Conservation (phyloP, 169 alveolate genomes). For the Cryptosporidium tyzzeri region DNA sequence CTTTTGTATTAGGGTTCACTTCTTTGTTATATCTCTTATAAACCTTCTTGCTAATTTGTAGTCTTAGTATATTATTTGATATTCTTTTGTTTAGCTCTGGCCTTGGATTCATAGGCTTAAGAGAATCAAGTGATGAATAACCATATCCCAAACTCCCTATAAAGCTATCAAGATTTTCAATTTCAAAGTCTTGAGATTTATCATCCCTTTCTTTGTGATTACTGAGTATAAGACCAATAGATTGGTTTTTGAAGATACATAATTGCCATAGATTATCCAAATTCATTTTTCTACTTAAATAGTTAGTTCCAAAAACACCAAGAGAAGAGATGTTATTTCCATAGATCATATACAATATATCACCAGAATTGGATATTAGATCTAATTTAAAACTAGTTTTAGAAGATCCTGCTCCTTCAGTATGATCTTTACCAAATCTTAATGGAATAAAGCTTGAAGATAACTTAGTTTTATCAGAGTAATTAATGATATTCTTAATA, state of each 20-base stretch:
- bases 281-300: conserved; percentile 22
- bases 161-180: conserved; percentile 33
- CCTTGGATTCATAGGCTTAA: conserved; percentile 48
- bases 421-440: conserved; percentile 8
- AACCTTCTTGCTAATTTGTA: conserved; percentile 25
- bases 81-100: conserved; percentile 38
- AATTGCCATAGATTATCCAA: conserved; percentile 29
- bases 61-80: conserved; percentile 13
- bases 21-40: conserved; percentile 26
- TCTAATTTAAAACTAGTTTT: background rate
- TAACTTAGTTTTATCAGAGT: conserved; percentile 1
- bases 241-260: conserved; percentile 14
- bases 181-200: background rate
- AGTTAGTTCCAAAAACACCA: conserved; percentile 65
- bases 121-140: conserved; percentile 36
- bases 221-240: background rate
- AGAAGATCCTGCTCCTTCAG: background rate
- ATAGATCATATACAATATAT: conserved; percentile 15
- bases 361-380: background rate
- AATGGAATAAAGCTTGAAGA: conserved; percentile 39
- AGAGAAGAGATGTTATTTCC: conserved; percentile 44
- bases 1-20: background rate
- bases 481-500: background rate
- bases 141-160: conserved; percentile 70
- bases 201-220: conserved; percentile 4